phyloP scores from a whole-genome alignment of 2,329 filamentous ascomycete species.

The Mariannaea sp. region DNA sequence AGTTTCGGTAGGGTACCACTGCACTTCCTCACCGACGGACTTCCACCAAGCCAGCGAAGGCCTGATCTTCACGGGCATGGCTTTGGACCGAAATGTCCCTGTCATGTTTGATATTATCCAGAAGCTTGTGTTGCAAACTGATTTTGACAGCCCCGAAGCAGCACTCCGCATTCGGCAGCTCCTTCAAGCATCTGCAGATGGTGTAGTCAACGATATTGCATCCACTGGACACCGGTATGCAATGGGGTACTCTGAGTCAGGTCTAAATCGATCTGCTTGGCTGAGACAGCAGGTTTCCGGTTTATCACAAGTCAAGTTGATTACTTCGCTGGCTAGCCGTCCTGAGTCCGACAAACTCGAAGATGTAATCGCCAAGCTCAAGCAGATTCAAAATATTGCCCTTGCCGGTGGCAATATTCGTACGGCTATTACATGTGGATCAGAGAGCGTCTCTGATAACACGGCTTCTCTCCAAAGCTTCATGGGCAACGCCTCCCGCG shows the following conservation, averaged over 20 bases:
- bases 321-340: constrained; percentile 76
- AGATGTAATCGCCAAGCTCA: constrained; percentile 81
- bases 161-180: constrained; percentile 84
- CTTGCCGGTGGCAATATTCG: constrained; percentile 73
- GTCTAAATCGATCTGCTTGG: constrained; percentile 72
- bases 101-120: constrained; percentile 88
- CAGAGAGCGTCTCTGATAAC: constrained; percentile 72
- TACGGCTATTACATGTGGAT: constrained; percentile 83
- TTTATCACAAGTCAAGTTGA: constrained; percentile 86
- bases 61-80: constrained; percentile 81
- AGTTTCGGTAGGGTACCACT: constrained; percentile 81
- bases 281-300: constrained; percentile 85
- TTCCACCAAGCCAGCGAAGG: constrained; percentile 77
- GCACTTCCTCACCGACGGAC: constrained; percentile 76
- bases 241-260: constrained; percentile 79
- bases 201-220: constrained; percentile 88
- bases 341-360: constrained; percentile 70
- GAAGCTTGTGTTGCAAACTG: constrained; percentile 80
- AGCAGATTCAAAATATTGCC: constrained; percentile 80
- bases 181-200: constrained; percentile 83
- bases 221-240: constrained; percentile 89
- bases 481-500: constrained; percentile 49
- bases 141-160: constrained; percentile 85
- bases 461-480: constrained; percentile 73
- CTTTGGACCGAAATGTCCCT: constrained; percentile 85